These are phyloP conservation scores for Phlyctochytrium bullatum DNA, from an alignment of 192 early-diverging fungal genomes.

Conservation along the genomic window DNA sequence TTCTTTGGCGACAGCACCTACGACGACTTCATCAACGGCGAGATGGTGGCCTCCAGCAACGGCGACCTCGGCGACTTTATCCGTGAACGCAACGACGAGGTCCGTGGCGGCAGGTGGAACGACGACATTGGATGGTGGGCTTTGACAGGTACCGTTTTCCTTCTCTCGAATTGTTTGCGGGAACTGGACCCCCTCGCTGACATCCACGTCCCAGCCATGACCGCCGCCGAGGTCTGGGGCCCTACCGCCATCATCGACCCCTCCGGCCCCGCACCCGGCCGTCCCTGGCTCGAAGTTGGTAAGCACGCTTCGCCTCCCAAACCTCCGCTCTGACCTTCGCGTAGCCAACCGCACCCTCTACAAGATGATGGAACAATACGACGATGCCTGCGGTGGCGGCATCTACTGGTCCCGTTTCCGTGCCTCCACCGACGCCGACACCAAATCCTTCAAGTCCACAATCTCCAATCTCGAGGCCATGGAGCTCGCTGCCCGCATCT, in stretches of 20 bases:
- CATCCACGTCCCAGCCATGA: constrained; percentile 27
- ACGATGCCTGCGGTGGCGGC: constrained; percentile 40
- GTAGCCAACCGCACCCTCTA: constrained; percentile 31
- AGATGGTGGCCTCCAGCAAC: constrained; percentile 7
- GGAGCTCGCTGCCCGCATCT: constrained; percentile 34
- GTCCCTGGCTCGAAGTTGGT: constrained; percentile 14
- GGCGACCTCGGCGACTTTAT: constrained; percentile 19
- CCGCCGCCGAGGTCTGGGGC: constrained; percentile 32
- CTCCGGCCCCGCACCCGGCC: constrained; percentile 15
- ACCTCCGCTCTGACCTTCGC: neutral
- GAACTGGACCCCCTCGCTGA: too few relatives aligned
- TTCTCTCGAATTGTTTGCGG: too few relatives aligned
- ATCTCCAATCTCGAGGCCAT: constrained; percentile 43
- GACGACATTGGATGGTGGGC: constrained; percentile 53
- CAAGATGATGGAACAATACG: constrained; percentile 42
- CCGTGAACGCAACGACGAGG: neutral
- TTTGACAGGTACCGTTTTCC: constrained; percentile 5
- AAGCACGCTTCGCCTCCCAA: neutral
- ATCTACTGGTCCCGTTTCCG: constrained; percentile 45
- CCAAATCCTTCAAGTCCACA: constrained; percentile 34
- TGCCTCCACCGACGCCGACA: neutral
- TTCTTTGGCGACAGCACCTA: constrained; percentile 14
- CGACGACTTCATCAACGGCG: constrained; percentile 7
- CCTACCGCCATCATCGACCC: constrained; percentile 18
- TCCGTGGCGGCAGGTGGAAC: constrained; percentile 32